These are phyloP conservation scores for Pseudohalonectria lignicola DNA, from an alignment of 2,329 filamentous ascomycete genomes.

Conservation along the genomic window DNA sequence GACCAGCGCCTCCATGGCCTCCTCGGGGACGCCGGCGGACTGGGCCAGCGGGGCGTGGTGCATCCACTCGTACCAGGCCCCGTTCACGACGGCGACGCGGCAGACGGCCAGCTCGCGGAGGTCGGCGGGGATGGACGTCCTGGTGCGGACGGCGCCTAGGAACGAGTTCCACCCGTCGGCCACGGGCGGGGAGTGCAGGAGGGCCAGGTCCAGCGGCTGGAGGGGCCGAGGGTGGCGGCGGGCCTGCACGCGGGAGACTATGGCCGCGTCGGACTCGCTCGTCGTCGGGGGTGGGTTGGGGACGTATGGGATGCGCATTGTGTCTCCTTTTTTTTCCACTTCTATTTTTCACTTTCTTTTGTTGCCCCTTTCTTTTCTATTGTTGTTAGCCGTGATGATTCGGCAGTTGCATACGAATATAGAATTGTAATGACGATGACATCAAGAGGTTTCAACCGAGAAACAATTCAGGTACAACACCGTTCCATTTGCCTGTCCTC, in stretches of 20 bases:
- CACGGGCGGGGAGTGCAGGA: constrained; percentile 63
- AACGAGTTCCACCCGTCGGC: constrained; percentile 69
- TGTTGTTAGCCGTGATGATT: too few species aligned
- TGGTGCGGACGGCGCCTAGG: constrained; percentile 50
- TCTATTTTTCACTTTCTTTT: too few species aligned
- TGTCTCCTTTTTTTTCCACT: too few species aligned
- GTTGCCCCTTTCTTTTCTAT: too few species aligned
- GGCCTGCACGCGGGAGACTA: constrained; percentile 52
- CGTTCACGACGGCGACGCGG: constrained; percentile 68
- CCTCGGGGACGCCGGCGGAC: constrained; percentile 43
- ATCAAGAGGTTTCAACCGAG: too few species aligned
- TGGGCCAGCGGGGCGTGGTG: constrained; percentile 62
- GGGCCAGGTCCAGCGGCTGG: constrained; percentile 62
- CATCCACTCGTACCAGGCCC: constrained; percentile 77
- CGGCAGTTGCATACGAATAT: too few species aligned
- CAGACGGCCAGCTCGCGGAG: constrained; percentile 72
- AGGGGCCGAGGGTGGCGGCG: constrained; percentile 60
- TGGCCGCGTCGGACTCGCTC: constrained; percentile 35
- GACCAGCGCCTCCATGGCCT: constrained; percentile 32
- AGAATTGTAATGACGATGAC: too few species aligned
- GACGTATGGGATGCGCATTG: constrained; percentile 60
- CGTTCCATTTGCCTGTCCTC: too few species aligned
- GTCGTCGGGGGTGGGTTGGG: constrained; percentile 33
- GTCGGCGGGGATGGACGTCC: constrained; percentile 36
- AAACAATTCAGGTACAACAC: too few species aligned